Evolutionary conservation across 2,329 filamentous ascomycete genomes (phyloP).

Genomic region (Botrytis porri): DNA sequence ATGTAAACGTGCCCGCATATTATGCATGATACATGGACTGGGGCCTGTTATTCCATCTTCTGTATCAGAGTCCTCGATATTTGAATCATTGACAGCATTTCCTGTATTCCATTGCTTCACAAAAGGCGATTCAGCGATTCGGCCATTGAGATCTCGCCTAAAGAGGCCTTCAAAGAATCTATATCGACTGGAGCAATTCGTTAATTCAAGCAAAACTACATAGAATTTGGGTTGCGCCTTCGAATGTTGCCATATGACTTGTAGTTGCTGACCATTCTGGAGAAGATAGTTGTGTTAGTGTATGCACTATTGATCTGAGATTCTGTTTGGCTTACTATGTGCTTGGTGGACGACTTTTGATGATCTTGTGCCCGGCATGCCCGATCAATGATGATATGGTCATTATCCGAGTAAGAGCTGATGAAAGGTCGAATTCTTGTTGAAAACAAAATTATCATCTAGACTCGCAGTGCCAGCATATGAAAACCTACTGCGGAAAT

Average conservation of each 20-base stretch:
- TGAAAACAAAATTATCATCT: background rate
- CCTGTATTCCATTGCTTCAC: constrained; percentile 1
- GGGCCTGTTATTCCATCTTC: background rate
- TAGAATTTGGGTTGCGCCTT: background rate
- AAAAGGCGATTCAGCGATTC: background rate
- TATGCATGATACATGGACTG: background rate
- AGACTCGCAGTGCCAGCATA: background rate
- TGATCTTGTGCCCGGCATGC: background rate
- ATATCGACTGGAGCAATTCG: background rate
- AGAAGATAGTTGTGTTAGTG: background rate
- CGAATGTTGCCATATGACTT: constrained; percentile 10
- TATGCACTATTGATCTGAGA: background rate
- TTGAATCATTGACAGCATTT: background rate
- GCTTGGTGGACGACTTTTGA: constrained; percentile 1
- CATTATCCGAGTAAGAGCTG: constrained; percentile 6
- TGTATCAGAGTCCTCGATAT: background rate
- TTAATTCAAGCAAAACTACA: background rate
- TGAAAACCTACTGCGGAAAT: background rate
- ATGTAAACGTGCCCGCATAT: background rate
- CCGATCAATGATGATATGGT: background rate
- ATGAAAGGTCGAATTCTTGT: too few relatives aligned
- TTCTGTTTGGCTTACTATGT: background rate
- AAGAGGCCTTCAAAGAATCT: background rate
- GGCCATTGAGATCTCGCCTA: background rate
- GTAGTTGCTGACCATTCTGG: background rate